phyloP scores from a whole-genome alignment of 768 basidiomycete genomes.

The Trametes maxima region DNA sequence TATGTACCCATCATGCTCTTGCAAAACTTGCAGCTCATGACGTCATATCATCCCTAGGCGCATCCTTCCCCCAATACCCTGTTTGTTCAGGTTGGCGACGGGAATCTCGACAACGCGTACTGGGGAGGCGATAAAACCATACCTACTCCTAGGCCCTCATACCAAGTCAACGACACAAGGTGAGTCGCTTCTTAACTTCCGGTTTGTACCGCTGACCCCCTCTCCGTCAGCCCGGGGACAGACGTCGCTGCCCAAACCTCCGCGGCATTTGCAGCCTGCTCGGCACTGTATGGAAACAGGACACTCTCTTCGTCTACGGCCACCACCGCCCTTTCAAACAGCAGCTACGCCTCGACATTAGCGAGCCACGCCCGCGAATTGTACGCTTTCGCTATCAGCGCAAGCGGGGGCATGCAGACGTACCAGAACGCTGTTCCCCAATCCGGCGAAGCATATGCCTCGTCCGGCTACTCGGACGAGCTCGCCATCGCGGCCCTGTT shows the following conservation, averaged over 20 bases:
- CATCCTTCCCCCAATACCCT: conserved; percentile 75
- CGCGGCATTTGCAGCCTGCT: conserved; percentile 86
- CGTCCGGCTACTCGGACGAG: conserved; percentile 74
- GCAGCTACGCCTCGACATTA: conserved; percentile 70
- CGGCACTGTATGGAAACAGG: conserved; percentile 72
- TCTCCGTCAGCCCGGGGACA: conserved; percentile 66
- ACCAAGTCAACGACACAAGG: conserved; percentile 72
- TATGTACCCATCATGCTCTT: conserved; percentile 29
- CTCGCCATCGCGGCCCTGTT: conserved; percentile 76
- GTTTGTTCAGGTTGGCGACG: conserved; percentile 79
- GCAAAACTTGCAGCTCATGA: not conserved
- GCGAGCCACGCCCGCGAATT: conserved; percentile 74
- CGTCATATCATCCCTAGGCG: conserved; percentile 50
- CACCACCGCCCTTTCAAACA: conserved; percentile 70
- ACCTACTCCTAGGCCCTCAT: conserved; percentile 73
- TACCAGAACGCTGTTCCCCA: conserved; percentile 76
- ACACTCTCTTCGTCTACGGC: conserved; percentile 53
- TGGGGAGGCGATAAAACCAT: conserved; percentile 89
- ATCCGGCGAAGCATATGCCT: conserved; percentile 65
- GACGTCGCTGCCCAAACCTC: conserved; percentile 85
- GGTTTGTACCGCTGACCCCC: not conserved
- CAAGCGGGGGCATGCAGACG: conserved; percentile 56
- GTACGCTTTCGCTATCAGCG: conserved; percentile 75
- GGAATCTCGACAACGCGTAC: conserved; percentile 69
- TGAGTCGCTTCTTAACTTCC: conserved; percentile 23